Percentiles rank a stretch among this genome's conserved stretches.
Evolutionary conservation across 352 stramenopile genomes (phyloP).

Genomic region (Globisporangium splendens): DNA sequence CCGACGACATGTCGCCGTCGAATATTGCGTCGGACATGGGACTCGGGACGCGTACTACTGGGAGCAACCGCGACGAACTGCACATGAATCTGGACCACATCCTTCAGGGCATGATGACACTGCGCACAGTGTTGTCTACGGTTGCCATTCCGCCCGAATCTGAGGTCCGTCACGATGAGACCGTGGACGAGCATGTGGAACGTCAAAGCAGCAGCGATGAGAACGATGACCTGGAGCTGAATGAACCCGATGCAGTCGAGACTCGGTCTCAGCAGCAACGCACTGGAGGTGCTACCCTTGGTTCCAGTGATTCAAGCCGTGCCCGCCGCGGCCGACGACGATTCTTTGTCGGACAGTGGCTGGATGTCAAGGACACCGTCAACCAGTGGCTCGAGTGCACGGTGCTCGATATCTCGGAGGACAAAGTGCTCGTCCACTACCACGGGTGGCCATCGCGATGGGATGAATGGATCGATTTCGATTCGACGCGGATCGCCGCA

Average conservation of each 20-base stretch:
- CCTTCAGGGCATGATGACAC: constrained; percentile 46
- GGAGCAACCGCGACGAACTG: neutral
- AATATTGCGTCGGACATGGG: constrained; percentile 29
- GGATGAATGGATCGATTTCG: constrained; percentile 96
- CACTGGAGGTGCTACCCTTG: no score
- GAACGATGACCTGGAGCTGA: no score
- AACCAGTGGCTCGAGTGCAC: constrained; percentile 98
- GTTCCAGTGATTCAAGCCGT: neutral
- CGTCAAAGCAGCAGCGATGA: neutral
- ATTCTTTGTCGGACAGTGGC: constrained; percentile 93
- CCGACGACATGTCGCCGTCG: constrained; percentile 23
- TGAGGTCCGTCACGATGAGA: neutral
- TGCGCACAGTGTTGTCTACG: constrained; percentile 54
- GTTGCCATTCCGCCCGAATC: constrained; percentile 1
- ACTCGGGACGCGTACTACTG: constrained; percentile 7
- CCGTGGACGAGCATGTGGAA: no score
- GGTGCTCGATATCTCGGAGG: constrained; percentile 84
- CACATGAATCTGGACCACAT: constrained; percentile 49
- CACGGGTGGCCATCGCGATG: constrained; percentile 96
- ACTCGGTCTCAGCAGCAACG: no score
- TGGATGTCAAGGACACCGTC: constrained; percentile 97
- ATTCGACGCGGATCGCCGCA: constrained; percentile 92
- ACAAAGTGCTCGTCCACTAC: constrained; percentile 94
- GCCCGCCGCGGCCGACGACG: constrained; percentile 33
- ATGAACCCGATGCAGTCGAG: no score